These are phyloP conservation scores for Fraxinus sp. DNA, from an alignment of 305 asterid species.

Conservation along the genomic window DNA sequence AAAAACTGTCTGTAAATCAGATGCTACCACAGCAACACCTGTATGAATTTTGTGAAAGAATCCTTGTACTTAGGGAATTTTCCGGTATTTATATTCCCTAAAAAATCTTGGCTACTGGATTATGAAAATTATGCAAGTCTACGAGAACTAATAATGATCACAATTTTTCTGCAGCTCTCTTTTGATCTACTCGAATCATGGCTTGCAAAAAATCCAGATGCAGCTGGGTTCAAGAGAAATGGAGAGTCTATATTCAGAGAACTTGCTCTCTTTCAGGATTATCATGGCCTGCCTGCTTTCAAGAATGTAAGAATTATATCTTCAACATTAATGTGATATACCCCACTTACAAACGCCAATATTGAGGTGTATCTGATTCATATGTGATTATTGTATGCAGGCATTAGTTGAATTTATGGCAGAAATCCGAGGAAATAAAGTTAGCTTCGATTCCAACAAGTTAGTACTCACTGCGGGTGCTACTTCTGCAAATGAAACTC, in stretches of 20 bases:
- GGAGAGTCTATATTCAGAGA: conserved; percentile 66
- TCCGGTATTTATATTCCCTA: neutral
- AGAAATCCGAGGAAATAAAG: conserved; percentile 18
- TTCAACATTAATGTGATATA: neutral
- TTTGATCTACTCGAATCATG: conserved; percentile 66
- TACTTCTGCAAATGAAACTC: conserved; percentile 19
- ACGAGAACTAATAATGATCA: neutral
- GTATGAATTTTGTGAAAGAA: neutral
- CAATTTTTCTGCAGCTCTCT: conserved; percentile 39
- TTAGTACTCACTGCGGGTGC: conserved; percentile 16
- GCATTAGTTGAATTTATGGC: conserved; percentile 9
- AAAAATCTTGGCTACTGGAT: neutral
- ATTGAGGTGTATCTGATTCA: neutral
- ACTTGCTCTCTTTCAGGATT: conserved; percentile 78
- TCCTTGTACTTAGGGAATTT: neutral
- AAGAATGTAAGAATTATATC: conserved; percentile 52
- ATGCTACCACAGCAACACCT: neutral
- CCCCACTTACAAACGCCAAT: neutral
- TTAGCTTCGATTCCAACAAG: neutral
- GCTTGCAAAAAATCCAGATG: conserved; percentile 61
- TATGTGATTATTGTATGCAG: neutral
- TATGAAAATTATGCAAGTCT: neutral
- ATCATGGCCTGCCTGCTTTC: conserved; percentile 76
- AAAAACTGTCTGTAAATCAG: neutral
- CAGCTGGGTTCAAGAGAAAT: conserved; percentile 49